These are phyloP conservation scores for Aspergillus clavatus DNA, from an alignment of 2,329 filamentous ascomycete species.

Conservation along the genomic window DNA sequence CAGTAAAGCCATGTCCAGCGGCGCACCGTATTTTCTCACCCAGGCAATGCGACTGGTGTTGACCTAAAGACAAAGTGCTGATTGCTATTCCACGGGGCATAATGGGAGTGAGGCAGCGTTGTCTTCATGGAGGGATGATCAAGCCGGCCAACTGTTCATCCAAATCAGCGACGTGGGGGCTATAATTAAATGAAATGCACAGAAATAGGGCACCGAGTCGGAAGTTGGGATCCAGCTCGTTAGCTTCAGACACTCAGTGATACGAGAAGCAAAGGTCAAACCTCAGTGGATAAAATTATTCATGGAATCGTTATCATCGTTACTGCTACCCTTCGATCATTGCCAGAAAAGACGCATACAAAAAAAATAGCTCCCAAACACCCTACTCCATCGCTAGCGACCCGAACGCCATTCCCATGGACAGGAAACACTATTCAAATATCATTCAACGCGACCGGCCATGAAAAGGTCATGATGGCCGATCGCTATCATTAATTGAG, in stretches of 20 bases:
- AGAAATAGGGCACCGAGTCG: background rate
- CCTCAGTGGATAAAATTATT: background rate
- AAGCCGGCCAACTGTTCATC: too few relatives aligned
- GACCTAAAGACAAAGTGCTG: background rate
- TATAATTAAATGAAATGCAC: too few relatives aligned
- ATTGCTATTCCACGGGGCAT: background rate
- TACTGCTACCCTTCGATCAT: background rate
- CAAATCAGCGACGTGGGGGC: too few relatives aligned
- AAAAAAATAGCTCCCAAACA: background rate
- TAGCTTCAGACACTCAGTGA: background rate
- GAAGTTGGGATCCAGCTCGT: background rate
- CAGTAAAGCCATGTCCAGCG: slow-evolving; percentile 22
- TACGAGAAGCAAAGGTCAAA: background rate
- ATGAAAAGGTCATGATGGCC: background rate
- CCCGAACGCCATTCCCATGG: background rate
- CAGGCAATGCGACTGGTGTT: background rate
- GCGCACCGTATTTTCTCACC: slow-evolving; percentile 6
- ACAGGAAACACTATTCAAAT: background rate
- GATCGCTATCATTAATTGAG: slow-evolving; percentile 19
- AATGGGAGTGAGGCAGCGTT: background rate
- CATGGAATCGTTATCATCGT: background rate
- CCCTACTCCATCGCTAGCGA: background rate
- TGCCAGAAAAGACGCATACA: background rate
- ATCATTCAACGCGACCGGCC: background rate
- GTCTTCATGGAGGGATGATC: too few relatives aligned